A percentile compares a stretch with the other conserved stretches of the same genome.
These are phyloP conservation scores for Arabidopsis thaliana DNA, from an alignment of 345 rosid species.

Conservation along the genomic window TAIR10.1 NC_003071.7:16733001-16733500, in stretches of 20 bases:
- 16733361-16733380: background rate
- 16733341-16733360: background rate
- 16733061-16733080: conserved; percentile 7
- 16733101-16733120: background rate
- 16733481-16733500: background rate
- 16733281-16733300: background rate
- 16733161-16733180: background rate
- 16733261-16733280: background rate
- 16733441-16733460: conserved; percentile 9
- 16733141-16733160: background rate
- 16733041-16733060: background rate
- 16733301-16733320: background rate
- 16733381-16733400: background rate
- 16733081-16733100: background rate
- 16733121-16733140: background rate
- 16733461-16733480: background rate
- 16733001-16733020: conserved; percentile 5
- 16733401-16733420: too few species aligned
- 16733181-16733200: background rate
- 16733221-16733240: background rate
- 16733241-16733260: background rate
- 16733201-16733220: background rate
- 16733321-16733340: background rate
- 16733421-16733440: too few species aligned
- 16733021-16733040: conserved; percentile 5